Conservation (phyloP, 2,329 filamentous ascomycete genomes). For the Juglanconis juglandina region DNA sequence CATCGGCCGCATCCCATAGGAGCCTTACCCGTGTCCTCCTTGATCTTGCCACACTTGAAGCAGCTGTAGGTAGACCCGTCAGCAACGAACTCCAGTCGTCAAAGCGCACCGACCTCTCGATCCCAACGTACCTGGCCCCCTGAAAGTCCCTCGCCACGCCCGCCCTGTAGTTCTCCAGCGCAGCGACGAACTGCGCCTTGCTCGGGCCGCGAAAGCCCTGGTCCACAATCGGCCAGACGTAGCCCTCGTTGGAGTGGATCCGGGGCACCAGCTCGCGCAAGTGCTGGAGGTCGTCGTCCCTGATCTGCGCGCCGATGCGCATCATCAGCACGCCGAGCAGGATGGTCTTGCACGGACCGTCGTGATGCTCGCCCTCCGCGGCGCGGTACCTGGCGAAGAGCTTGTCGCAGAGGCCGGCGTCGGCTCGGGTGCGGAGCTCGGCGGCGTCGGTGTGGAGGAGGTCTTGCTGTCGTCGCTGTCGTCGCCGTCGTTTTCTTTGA, state of each 20-base stretch:
- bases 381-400: conserved; percentile 10
- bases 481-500: not conserved
- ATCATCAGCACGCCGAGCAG: conserved; percentile 24
- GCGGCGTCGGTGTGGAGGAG: not conserved
- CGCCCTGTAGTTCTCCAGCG: conserved; percentile 22
- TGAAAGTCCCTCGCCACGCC: conserved; percentile 19
- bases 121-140: conserved; percentile 15
- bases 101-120: not conserved
- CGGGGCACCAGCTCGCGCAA: conserved; percentile 17
- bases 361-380: conserved; percentile 24
- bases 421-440: not conserved
- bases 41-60: conserved; percentile 23
- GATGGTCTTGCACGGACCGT: conserved; percentile 20
- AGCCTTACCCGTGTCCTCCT: conserved; percentile 14
- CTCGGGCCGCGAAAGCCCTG: conserved; percentile 20
- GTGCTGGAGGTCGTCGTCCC: conserved; percentile 20
- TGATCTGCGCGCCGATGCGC: conserved; percentile 23
- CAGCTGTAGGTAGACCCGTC: conserved; percentile 16
- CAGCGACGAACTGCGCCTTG: conserved; percentile 22
- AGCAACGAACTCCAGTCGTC: not conserved
- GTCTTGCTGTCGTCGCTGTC: not conserved
- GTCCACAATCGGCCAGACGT: not conserved
- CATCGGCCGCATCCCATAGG: conserved; percentile 16
- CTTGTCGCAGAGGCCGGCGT: conserved; percentile 8
- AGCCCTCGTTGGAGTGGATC: conserved; percentile 9